Conservation (phyloP, 1,139 yeast species). For the Sugiyamaella japonica region DNA sequence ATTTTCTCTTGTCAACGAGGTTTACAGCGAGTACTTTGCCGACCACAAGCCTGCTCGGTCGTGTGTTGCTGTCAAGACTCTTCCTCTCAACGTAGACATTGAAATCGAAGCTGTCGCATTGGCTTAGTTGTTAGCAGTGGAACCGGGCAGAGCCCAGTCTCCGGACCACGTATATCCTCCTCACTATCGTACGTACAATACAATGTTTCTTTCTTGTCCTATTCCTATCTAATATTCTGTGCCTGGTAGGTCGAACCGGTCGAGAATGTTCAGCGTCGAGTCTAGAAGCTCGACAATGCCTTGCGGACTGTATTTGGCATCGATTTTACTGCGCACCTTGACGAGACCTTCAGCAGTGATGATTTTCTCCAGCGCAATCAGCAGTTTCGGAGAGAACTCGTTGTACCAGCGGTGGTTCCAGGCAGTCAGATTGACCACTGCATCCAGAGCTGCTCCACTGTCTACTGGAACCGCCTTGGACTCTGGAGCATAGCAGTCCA, state of each 20-base stretch:
- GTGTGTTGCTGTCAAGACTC: slow-evolving; percentile 84
- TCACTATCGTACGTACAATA: no score
- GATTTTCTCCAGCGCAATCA: slow-evolving; percentile 56
- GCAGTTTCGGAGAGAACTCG: slow-evolving; percentile 74
- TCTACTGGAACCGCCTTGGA: slow-evolving; percentile 27
- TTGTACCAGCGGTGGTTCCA: slow-evolving; percentile 99
- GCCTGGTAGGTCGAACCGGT: slow-evolving; percentile 47
- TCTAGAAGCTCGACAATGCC: slow-evolving; percentile 64
- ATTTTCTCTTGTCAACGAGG: slow-evolving; percentile 79
- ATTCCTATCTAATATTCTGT: slow-evolving; percentile 32
- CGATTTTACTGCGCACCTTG: slow-evolving; percentile 73
- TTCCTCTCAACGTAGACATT: slow-evolving; percentile 77
- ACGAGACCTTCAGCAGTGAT: slow-evolving; percentile 76
- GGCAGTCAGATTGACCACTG: slow-evolving; percentile 73
- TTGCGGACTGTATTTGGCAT: slow-evolving; percentile 66
- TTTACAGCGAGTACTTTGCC: slow-evolving; percentile 76
- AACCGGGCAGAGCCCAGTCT: slow-evolving; percentile 2
- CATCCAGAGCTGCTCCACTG: slow-evolving; percentile 57
- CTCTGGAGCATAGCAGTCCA: slow-evolving; percentile 55
- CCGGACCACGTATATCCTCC: not conserved
- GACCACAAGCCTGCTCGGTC: slow-evolving; percentile 93
- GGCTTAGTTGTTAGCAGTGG: slow-evolving; percentile 41
- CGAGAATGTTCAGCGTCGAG: slow-evolving; percentile 52
- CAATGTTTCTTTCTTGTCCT: not conserved
- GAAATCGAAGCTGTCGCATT: slow-evolving; percentile 79